A percentile compares a stretch with the other conserved stretches of the same genome.
These are phyloP conservation scores for Mortierella antarctica DNA, from an alignment of 192 early-diverging fungal species.

Conservation along the genomic window DNA sequence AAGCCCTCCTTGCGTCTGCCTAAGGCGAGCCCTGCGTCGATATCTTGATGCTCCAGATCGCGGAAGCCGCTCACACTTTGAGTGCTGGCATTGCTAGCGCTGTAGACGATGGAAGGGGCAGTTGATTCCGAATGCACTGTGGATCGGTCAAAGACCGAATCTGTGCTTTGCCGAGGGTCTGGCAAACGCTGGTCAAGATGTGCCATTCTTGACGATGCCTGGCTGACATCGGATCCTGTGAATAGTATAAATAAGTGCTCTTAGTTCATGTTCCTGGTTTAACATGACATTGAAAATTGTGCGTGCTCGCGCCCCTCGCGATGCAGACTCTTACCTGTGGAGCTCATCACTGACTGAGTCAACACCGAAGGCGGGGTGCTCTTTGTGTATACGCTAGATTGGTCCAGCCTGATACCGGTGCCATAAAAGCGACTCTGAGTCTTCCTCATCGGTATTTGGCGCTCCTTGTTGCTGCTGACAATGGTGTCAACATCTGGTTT, in stretches of 20 bases:
- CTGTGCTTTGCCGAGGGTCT: neutral
- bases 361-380: neutral
- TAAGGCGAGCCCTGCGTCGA: conserved; percentile 46
- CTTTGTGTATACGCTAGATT: neutral
- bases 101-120: neutral
- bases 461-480: conserved; percentile 7
- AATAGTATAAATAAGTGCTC: too few species aligned
- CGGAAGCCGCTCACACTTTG: conserved; percentile 66
- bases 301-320: too few species aligned
- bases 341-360: neutral
- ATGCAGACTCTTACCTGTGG: neutral
- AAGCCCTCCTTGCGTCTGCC: conserved; percentile 68
- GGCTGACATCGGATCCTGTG: neutral
- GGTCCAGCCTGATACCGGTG: too few species aligned
- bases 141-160: neutral
- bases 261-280: too few species aligned
- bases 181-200: neutral
- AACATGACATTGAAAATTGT: too few species aligned
- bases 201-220: conserved; percentile 17
- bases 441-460: neutral
- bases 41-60: conserved; percentile 68
- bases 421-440: too few species aligned
- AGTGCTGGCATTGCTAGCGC: conserved; percentile 2
- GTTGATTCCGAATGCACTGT: too few species aligned
- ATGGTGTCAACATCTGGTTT: conserved; percentile 55